Conservation (phyloP, 2,329 filamentous ascomycete genomes). For the Albophoma yamanashiensis region DNA sequence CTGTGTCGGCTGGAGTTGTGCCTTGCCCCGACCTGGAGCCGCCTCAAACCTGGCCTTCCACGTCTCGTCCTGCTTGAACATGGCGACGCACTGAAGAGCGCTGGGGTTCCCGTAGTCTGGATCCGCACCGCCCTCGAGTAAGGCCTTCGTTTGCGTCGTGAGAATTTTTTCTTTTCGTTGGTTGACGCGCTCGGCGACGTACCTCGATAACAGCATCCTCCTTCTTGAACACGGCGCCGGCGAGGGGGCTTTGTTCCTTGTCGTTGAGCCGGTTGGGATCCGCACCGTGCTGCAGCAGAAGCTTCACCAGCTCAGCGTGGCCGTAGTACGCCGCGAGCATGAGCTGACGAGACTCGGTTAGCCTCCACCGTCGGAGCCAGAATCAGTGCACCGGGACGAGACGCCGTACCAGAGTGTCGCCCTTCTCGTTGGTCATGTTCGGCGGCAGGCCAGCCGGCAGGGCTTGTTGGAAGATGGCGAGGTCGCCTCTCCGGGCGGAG, state of each 20-base stretch:
- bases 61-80: constrained; percentile 41
- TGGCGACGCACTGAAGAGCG: constrained; percentile 34
- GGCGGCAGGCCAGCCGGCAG: constrained; percentile 53
- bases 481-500: constrained; percentile 49
- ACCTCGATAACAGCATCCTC: constrained; percentile 54
- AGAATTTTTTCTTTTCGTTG: not conserved
- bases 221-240: constrained; percentile 64
- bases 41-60: constrained; percentile 39
- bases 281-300: constrained; percentile 51
- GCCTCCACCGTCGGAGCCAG: not conserved
- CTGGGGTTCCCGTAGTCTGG: constrained; percentile 40
- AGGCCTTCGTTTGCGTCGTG: constrained; percentile 17
- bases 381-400: not conserved
- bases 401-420: constrained; percentile 51
- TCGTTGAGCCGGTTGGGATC: constrained; percentile 61
- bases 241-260: constrained; percentile 56
- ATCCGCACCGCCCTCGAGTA: constrained; percentile 43
- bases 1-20: constrained; percentile 3
- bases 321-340: constrained; percentile 67
- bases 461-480: constrained; percentile 49
- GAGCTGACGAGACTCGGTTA: constrained; percentile 29
- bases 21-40: constrained; percentile 37
- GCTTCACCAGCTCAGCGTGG: constrained; percentile 46
- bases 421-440: constrained; percentile 63
- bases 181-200: constrained; percentile 1